Evolutionary conservation across 208 protist species (phyloP), one percentile per base, ranked within the genome.

Genomic region (Leishmania tropica): DNA sequence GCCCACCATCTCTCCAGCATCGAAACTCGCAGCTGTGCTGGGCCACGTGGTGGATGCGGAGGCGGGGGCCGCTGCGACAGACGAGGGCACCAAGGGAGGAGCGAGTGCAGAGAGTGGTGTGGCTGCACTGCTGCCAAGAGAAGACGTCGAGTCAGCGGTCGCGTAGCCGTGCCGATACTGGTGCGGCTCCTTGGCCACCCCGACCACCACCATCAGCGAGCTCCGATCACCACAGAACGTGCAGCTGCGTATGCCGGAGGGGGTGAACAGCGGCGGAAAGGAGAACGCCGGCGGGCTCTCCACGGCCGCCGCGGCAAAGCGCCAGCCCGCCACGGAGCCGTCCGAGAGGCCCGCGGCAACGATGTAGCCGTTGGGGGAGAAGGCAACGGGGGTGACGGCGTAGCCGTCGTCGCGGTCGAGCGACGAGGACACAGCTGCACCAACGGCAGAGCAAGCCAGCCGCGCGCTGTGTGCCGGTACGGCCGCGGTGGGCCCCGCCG

Each of bases 311-410:
- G 85, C 81, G 45, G 78, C 67, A 85, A 96, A 98, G 73, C 87
- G 87, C 92, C 93, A 97, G 48, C 88, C 81, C 0, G 78, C 83
- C 3, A 98, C 86, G 40, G 89, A 90, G 73, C 95, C 95, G 83
- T 96, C 90, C 45, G 86, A 85, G 48, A 98, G 86, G 51, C 93
- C 93, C 0, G 79, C 88, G 7, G 85, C 88, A 79, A 98, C 95
- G 71, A 91, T 73, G 75, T 95, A 93, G 31, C 93, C 93, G 62
- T 89, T 89, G 15, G 87, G 86, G 3, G 91, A 95, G 83, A 90
- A 97, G 40, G 84, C 75, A 17, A 87, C 86, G 10, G 85, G 83
- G 3, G 90, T 95, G 75, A 92, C 87, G 67, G 85, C 80, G 70
- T 85, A 76, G 21, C 83, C 56, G 53, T 79, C 82, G 45, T 17